Percentiles rank a stretch among this genome's conserved stretches.
phyloP scores from a whole-genome alignment of 441 rosid species.

The Pelargonium citronellum region DNA sequence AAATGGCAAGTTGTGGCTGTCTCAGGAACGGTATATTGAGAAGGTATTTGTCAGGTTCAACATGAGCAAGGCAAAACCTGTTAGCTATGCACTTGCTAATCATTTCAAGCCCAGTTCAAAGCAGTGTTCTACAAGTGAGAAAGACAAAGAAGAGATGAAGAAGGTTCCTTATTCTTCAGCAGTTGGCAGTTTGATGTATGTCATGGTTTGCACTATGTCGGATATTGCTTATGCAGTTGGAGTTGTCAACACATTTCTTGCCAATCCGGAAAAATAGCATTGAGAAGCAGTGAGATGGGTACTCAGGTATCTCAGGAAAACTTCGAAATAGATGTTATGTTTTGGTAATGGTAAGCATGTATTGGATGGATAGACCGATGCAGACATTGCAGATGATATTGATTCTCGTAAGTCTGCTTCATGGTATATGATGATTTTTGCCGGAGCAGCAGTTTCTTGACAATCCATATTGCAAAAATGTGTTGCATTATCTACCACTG shows the following conservation, averaged over 20 bases:
- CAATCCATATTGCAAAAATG: background rate
- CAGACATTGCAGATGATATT: conserved; percentile 12
- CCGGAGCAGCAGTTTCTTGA: background rate
- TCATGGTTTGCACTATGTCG: background rate
- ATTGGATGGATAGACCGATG: background rate
- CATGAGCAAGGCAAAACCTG: background rate
- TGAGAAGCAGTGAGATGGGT: background rate
- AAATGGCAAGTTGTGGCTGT: background rate
- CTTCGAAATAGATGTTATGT: no score
- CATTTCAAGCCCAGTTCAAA: background rate
- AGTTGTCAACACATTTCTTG: background rate
- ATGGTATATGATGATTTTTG: conserved; percentile 10
- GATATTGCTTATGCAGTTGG: conserved; percentile 5
- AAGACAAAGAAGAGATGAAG: background rate
- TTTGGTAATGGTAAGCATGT: background rate
- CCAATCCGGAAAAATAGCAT: background rate
- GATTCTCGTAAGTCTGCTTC: conserved; percentile 6
- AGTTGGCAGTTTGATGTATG: conserved; percentile 7
- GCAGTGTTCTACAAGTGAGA: background rate
- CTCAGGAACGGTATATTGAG: background rate
- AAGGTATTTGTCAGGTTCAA: background rate
- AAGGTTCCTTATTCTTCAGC: background rate
- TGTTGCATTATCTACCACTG: background rate
- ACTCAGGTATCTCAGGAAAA: no score
- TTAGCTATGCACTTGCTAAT: background rate